Base-by-base conservation (phyloP, 2,329 filamentous ascomycete genomes). In the Ophiocordyceps australis region DNA sequence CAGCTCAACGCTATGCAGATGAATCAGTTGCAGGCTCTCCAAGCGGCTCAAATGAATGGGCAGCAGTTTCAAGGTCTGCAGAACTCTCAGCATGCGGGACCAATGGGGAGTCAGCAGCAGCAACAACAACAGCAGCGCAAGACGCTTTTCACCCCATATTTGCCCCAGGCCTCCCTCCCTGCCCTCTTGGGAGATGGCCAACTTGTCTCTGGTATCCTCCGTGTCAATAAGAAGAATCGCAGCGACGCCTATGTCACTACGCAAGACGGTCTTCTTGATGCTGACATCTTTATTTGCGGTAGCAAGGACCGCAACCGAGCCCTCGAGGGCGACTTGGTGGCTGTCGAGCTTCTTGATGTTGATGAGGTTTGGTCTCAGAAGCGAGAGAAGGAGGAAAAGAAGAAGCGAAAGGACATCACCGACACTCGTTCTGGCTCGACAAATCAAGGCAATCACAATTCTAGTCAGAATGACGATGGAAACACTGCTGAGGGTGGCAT, bases 141-240 rank as follows among this genome's bases (percentile, higher is more conserved):
- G 66, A 98, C 89, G 2, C 69, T 98, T 14, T 98, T 98, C 58
- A 95, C 89, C 40, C 89, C 89, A 34, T 98, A 98, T 44, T 68
- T 98, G 26, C 86, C 89, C 11, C 89, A 98, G 50, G 86, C 86
- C 6, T 91, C 78, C 30, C 64, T 98, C 13, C 89, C 89, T 30
- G 86, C 85, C 26, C 67, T 98, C 20, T 69, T 95, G 30, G 75
- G 72, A 32, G 82, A 94, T 43, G 89, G 89, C 12, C 83, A 93
- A 52, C 74, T 98, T 30, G 89, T 98, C 28, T 86, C 86, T 33
- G 89, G 89, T 57, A 83, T 94, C 39, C 75, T 98, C 27, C 80
- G 89, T 32, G 89, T 98, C 37, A 98, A 98, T 69, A 98, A 95
- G 64, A 98, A 98, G 65, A 98, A 98, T 55, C 77, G 89, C 35